These are phyloP conservation scores for Exophiala bonariae DNA, from an alignment of 2,329 filamentous ascomycete species.

Conservation along the genomic window DNA sequence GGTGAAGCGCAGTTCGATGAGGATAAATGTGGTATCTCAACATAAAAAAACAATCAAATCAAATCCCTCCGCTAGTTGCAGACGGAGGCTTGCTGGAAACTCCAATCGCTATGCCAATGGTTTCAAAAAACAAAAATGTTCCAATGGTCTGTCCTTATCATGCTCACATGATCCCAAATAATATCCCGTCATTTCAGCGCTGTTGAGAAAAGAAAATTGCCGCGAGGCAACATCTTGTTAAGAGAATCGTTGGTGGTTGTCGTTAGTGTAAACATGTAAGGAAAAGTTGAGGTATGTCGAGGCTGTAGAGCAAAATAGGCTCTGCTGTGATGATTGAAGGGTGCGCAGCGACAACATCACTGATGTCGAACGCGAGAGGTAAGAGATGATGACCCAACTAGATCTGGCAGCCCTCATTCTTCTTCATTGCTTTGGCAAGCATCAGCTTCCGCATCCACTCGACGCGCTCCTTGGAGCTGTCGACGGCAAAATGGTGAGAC, in stretches of 20 bases:
- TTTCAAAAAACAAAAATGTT: no score
- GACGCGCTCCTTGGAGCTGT: slow-evolving; percentile 82
- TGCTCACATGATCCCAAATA: background rate
- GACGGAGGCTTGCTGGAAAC: background rate
- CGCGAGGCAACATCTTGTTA: slow-evolving; percentile 23
- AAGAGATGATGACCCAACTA: no score
- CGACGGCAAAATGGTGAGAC: slow-evolving; percentile 92
- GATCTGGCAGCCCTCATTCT: slow-evolving; percentile 18
- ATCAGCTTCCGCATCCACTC: slow-evolving; percentile 69
- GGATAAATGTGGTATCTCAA: slow-evolving; percentile 4
- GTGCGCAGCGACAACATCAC: no score
- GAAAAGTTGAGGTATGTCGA: background rate
- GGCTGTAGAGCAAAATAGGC: background rate
- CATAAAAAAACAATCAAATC: background rate
- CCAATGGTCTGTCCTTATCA: background rate
- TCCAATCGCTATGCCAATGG: background rate
- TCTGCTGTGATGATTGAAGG: no score
- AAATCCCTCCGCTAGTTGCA: no score
- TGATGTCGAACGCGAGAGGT: no score
- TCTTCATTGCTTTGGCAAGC: slow-evolving; percentile 42
- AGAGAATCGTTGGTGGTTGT: slow-evolving; percentile 14
- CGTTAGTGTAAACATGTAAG: background rate
- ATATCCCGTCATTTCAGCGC: background rate
- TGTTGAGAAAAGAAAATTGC: slow-evolving; percentile 17
- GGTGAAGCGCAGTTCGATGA: no score